These are phyloP conservation scores for Malassezia restricta DNA, from an alignment of 1,284 basidiomycete species.

Conservation along the genomic window DNA sequence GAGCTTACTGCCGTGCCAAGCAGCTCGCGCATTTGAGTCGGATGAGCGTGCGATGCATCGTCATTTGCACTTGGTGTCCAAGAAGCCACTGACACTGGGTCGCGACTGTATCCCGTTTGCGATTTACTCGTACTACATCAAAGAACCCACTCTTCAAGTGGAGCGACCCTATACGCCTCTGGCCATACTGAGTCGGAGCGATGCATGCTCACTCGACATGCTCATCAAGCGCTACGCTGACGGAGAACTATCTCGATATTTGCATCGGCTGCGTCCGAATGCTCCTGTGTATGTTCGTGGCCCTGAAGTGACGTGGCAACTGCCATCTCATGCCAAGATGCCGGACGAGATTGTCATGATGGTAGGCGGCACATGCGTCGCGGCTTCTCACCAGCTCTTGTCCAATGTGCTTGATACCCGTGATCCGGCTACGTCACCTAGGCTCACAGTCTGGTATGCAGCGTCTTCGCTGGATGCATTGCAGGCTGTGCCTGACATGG, in stretches of 20 bases:
- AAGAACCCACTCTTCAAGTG: constrained; percentile 17
- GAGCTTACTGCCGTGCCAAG: neutral
- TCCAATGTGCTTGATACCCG: neutral
- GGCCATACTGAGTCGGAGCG: neutral
- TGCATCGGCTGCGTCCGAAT: constrained; percentile 6
- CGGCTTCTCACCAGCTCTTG: constrained; percentile 14
- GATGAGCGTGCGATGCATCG: constrained; percentile 2
- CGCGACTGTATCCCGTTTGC: neutral
- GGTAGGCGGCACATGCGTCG: constrained; percentile 16
- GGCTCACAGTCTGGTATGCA: constrained; percentile 8
- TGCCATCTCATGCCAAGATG: neutral
- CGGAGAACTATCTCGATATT: constrained; percentile 18
- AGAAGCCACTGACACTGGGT: neutral
- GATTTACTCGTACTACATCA: constrained; percentile 13
- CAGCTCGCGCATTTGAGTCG: neutral
- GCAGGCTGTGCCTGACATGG: constrained; percentile 7
- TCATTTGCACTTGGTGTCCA: neutral
- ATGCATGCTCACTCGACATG: neutral
- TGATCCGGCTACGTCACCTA: neutral
- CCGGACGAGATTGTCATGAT: constrained; percentile 14
- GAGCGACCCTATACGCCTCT: constrained; percentile 19
- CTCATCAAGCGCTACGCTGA: constrained; percentile 15
- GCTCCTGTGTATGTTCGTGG: constrained; percentile 12
- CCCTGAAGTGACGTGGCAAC: constrained; percentile 12
- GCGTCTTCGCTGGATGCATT: constrained; percentile 7